These are phyloP conservation scores for Paraphysoderma sedebokerense DNA, from an alignment of 371 early-diverging fungal genomes.

Conservation along the genomic window DNA sequence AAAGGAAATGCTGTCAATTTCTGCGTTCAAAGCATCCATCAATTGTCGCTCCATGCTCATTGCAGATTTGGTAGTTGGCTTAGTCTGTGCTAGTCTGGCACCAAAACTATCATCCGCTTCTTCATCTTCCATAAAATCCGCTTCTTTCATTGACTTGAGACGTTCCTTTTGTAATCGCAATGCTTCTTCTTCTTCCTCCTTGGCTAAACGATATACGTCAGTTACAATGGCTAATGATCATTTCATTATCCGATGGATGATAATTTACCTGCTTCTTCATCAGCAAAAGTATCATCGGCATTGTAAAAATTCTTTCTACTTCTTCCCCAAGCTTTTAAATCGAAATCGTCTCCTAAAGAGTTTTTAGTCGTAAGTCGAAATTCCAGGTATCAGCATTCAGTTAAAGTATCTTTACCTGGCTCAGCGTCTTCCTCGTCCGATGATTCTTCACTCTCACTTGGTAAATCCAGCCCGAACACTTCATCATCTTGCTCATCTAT, in stretches of 20 bases:
- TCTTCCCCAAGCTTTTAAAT: neutral
- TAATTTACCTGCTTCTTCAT: slow-evolving; percentile 4
- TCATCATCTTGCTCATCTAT: neutral
- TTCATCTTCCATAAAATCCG: slow-evolving; percentile 70
- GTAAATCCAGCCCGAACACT: slow-evolving; percentile 1
- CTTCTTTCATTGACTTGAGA: slow-evolving; percentile 58
- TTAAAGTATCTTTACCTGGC: too few species aligned
- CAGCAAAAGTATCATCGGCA: slow-evolving; percentile 5
- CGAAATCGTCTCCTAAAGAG: neutral
- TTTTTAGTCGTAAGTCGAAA: too few species aligned
- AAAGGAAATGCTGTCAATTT: slow-evolving; percentile 31
- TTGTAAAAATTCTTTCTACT: neutral
- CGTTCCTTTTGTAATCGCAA: slow-evolving; percentile 65
- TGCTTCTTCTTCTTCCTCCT: slow-evolving; percentile 83
- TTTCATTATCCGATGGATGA: too few species aligned
- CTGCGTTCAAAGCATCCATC: slow-evolving; percentile 29
- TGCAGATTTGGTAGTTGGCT: slow-evolving; percentile 9
- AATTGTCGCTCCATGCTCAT: slow-evolving; percentile 6
- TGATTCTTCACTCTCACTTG: too few species aligned
- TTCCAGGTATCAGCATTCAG: too few species aligned
- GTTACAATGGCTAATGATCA: too few species aligned
- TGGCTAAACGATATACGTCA: slow-evolving; percentile 15
- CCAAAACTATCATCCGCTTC: slow-evolving; percentile 7
- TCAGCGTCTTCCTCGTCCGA: slow-evolving; percentile 2
- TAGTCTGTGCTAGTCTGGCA: slow-evolving; percentile 7